Conservation (phyloP, 106 monocot genomes). For the Acorus calamus region DNA sequence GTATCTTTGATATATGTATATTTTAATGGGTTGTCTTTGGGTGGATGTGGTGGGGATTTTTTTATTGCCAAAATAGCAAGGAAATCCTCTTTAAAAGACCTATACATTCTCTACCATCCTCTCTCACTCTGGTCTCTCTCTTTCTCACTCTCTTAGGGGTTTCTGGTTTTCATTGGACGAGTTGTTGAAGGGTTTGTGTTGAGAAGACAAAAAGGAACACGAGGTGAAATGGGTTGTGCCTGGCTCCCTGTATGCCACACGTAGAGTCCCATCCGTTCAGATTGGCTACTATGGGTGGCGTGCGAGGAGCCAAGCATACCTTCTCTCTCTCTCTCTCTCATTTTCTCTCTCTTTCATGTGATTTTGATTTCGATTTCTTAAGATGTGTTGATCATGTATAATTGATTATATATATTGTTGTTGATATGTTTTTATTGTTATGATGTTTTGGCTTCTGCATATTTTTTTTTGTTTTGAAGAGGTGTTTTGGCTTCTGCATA, state of each 20-base stretch:
- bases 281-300: slow-evolving; percentile 63
- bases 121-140: slow-evolving; percentile 3
- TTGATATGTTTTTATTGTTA: too few species aligned
- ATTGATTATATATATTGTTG: too few species aligned
- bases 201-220: neutral
- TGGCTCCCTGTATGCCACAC: slow-evolving; percentile 90
- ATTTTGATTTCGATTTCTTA: too few species aligned
- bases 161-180: neutral
- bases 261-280: slow-evolving; percentile 20
- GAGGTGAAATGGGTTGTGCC: slow-evolving; percentile 44
- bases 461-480: too few species aligned
- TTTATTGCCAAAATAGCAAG: neutral
- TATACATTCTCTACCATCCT: slow-evolving; percentile 27
- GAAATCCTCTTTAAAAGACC: neutral
- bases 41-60: neutral
- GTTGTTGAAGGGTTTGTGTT: neutral
- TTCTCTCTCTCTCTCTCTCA: neutral
- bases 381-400: too few species aligned
- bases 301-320: slow-evolving; percentile 81
- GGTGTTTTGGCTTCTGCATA: too few species aligned
- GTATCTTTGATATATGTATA: neutral
- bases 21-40: neutral
- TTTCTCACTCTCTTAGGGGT: neutral
- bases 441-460: too few species aligned
- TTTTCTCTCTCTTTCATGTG: neutral